Base-by-base conservation (phyloP, 441 rosid species). In the Mallotus repandus region DNA sequence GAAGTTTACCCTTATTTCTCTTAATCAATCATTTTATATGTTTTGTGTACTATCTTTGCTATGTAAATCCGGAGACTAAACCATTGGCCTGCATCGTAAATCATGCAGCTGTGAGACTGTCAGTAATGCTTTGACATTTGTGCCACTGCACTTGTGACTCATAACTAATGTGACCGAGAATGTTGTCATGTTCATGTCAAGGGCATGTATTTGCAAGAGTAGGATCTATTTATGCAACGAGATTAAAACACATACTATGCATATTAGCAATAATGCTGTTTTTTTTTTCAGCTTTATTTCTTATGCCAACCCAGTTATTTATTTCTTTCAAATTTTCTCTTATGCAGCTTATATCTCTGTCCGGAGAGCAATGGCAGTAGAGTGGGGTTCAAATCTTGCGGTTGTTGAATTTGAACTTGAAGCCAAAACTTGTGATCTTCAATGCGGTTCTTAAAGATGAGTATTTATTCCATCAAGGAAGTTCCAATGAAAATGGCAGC, bases 321-420 rank as follows among this genome's bases (percentile, higher is more conserved):
- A 61, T 52, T 70, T 55, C 52, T 61, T 48, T 65, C 16, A 16
- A 53, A 62, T 63, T 66, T 68, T 58, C 63, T 72, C 56, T 52
- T 73, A 38, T 9, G 64, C 93, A 89, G 94, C 86, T 88, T 74
- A 80, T 85, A 77, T 88, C 89, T 18, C 81, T 87, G 75, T 87
- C 89, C 8, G 89, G 80, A 85, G 85, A 85, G 77, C 79, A 75
- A 68, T 78, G 75, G 78, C 43, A 60, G 81, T 74, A 66, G 81
- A 6, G 49, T 12, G 66, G 77, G 68, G 71, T 29, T 29, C 50
- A 65, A 54, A 54, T 25, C 14, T n/a, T 7, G 43, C 7, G 35
- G 66, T 55, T 61, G 66, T 75, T 11, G 45, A 32, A 74, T 9
- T 29, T 25, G 14, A 22, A 16, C 14, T 55, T 21, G 63, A 62